Evolutionary conservation across 1,284 basidiomycete species (phyloP), one percentile per base, ranked within the genome.

Genomic region (Apiotrichum mycotoxinovorans): DNA sequence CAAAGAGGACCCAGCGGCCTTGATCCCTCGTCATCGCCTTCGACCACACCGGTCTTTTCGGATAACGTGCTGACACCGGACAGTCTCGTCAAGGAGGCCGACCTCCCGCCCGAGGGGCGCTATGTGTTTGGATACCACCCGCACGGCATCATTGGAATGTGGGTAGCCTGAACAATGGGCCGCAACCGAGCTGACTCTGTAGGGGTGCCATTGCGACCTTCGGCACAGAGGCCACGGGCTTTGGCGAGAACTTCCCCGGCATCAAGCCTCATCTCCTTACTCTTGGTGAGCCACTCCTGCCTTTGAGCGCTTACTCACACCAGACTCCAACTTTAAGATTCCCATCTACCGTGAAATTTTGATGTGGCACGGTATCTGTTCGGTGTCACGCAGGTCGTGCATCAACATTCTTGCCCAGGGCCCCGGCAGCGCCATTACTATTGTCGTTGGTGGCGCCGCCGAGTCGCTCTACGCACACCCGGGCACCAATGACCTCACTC

Each of bases 81-180:
- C 55, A 60, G 69, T 59, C 70, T 70, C 54, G 71, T 74, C 46
- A 69, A 71, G 88, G 88, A 89, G 78, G 85, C 84, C 60, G 91
- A 97, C 64, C 82, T 99, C 37, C 91, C 94, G 2, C 80, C 92
- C 15, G 90, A 96, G 74, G 80, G 91, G 59, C 87, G 89, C 27
- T 98, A 98, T 78, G 83, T 98, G 23, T 98, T 99, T 78, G 96
- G 92, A 18, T 96, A 96, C 77, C 93, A 97, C 77, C 93, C 93
- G 18, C 93, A 97, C 76, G 93, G 91, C 30, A 93, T 94, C 67
- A 94, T 95, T 73, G 90, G 91, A 66, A 93, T 94, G 90, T 94
- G 67, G 94, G 95, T 73, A 89, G 91, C 66, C 93, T 94, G 90
- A 40, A 44, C 46, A 5, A 9, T 23, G 17, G 12, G 3, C 26